These are phyloP conservation scores for Pythium scleroteichum DNA, from an alignment of 352 stramenopile genomes.

Conservation along the genomic window DNA sequence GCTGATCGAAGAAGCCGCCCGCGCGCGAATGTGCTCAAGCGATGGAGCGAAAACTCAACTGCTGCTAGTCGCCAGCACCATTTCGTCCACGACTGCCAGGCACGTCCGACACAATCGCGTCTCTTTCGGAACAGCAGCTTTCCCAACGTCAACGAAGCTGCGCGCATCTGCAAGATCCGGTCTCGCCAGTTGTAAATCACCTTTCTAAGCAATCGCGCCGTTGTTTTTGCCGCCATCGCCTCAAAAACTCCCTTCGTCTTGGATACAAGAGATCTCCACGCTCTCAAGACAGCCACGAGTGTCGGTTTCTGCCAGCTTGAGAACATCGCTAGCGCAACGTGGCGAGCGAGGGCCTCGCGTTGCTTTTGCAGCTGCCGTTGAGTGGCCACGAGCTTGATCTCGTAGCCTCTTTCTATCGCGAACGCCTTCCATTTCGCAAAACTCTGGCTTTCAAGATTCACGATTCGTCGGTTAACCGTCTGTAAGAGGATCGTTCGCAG, in stretches of 20 bases:
- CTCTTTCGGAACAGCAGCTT: background rate
- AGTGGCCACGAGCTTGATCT: background rate
- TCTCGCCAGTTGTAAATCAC: conserved; percentile 2
- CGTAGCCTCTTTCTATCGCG: background rate
- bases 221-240: background rate
- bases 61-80: background rate
- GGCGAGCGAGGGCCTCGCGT: conserved; percentile 10
- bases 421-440: conserved; percentile 5
- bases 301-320: conserved; percentile 12
- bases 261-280: conserved; percentile 9
- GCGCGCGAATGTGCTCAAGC: background rate
- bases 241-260: background rate
- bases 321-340: conserved; percentile 11
- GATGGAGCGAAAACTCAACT: background rate
- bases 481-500: background rate
- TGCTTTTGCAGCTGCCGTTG: conserved; percentile 14
- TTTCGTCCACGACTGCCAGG: conserved; percentile 2
- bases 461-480: background rate
- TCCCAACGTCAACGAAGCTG: background rate
- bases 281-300: background rate
- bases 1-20: conserved; percentile 1
- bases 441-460: background rate
- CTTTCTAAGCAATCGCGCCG: background rate
- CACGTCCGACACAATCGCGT: background rate
- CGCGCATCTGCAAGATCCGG: background rate